A percentile compares a stretch with the other conserved stretches of the same genome.
Conservation (phyloP, 2,329 filamentous ascomycete genomes). For the Parastagonospora avenae region DNA sequence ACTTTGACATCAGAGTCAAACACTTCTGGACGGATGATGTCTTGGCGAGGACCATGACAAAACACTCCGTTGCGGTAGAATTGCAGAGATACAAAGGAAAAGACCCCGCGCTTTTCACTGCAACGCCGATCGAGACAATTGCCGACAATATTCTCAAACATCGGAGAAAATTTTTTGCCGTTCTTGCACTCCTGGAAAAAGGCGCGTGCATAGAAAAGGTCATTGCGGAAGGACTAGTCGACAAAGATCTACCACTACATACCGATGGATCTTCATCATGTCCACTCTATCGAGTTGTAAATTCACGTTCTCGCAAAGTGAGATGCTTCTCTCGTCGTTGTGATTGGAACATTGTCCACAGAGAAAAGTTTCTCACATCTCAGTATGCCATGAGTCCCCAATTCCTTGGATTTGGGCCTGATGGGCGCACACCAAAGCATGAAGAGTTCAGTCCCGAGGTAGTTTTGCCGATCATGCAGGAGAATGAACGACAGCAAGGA, state of each 20-base stretch:
- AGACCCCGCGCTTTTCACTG: neutral
- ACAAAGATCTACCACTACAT: neutral
- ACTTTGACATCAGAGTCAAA: neutral
- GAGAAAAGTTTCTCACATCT: neutral
- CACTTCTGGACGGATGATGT: conserved; percentile 1
- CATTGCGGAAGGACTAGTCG: neutral
- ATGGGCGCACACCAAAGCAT: neutral
- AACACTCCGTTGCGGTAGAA: conserved; percentile 8
- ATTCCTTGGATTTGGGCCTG: neutral
- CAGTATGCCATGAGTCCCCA: neutral
- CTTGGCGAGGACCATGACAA: conserved; percentile 1
- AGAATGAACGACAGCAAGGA: neutral
- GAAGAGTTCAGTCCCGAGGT: neutral
- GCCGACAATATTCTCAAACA: neutral
- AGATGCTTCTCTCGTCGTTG: neutral
- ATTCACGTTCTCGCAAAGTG: neutral
- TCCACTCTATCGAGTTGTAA: no score
- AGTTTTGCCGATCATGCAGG: neutral
- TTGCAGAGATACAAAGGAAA: conserved; percentile 1
- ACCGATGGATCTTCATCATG: neutral
- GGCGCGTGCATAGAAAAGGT: neutral
- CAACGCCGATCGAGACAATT: neutral
- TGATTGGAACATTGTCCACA: neutral
- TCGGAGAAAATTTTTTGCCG: conserved; percentile 5
- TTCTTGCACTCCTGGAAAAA: conserved; percentile 3